Evolutionary conservation across 2,329 filamentous ascomycete species (phyloP), one percentile per base, ranked within the genome.

Genomic region (Penicillium sp.): DNA sequence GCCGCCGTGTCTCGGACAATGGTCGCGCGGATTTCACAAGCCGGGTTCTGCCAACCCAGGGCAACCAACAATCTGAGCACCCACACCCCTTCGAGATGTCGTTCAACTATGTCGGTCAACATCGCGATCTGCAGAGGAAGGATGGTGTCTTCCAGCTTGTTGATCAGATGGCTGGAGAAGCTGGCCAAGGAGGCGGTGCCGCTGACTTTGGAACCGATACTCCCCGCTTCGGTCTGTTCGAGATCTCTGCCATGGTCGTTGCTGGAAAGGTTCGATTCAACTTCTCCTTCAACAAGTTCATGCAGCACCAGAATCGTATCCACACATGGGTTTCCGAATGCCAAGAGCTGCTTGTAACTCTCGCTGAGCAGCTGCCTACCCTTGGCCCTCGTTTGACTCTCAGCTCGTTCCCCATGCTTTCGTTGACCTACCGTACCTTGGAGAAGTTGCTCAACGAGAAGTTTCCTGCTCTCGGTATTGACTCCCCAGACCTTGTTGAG

Each of bases 241-340:
- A 84, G 59, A 80, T 82, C 38, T 80, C 79, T 0, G 80, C 80
- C 1, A 76, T 81, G 51, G 74, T 81, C 4, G 76, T 78, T 15
- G 72, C 76, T 50, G 79, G 77, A 0, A 69, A 68, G 15, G 70
- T 83, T 25, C 76, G 78, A 9, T 79, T 82, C 50, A 77, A 76
- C 0, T 82, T 83, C 63, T 79, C 79, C 0, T 82, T 79, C 68
- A 82, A 82, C 61, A 71, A 73, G 15, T 67, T 73, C 31, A 81
- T 82, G 77, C 65, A 67, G 10, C 77, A 81, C 59, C 79, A 81
- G 55, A 63, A 72, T 2, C 64, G 65, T 0, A 78, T 83, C 19
- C 67, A 68, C 9, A 38, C 65, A 16, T 82, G 80, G 80, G 71
- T 82, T 4, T 65, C 67, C 0, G 62, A 67, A 34, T 81, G 75